Base-by-base conservation (phyloP, 2,329 filamentous ascomycete genomes). In the Apiospora malaysiana region DNA sequence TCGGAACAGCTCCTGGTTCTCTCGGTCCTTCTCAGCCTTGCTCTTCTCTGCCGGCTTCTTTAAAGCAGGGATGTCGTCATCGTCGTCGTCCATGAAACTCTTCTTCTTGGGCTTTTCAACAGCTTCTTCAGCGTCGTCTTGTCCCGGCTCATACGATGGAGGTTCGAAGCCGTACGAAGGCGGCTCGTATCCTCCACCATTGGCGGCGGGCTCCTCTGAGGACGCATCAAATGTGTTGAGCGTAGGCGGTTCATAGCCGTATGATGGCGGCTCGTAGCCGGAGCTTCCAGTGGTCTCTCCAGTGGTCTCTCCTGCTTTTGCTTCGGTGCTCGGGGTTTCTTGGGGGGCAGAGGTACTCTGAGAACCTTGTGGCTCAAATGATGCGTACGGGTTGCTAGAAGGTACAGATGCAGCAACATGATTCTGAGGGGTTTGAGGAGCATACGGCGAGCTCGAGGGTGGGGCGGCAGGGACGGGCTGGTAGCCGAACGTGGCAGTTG, bases 1-100 rank as follows among this genome's bases (percentile, higher is more conserved):
- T 70, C 91, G 89, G 85, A 98, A 94, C 79, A 94, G 91, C 76
- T 97, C 95, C 71, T 94, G 92, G 66, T 95, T 94, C 80, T 94
- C 92, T 32, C 89, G 88, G 76, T 97, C 93, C 76, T 90, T 91
- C 16, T 92, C 91, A 49, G 87, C 83, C 79, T 92, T 91, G 1
- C 82, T 87, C 79, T 92, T 92, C 40, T 85, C 87, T 73, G 84
- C 83, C 1, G 88, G 83, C 59, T 86, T 88, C 56, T 80, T 84
- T 59, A 83, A 73, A 8, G 84, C 83, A 43, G 89, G 84, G 59
- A 93, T 87, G 71, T 93, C 89, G 73, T 92, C 90, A 32, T 94
- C 93, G 40, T 95, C 93, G 74, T 95, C 92, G 77, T 95, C 92
- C 88, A 96, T 93, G 76, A 94, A 91, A 27, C 89, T 90, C 79